Evolutionary conservation across 345 rosid species (phyloP), one percentile per base, ranked within the genome.

Genomic region (Citrus medica): DNA sequence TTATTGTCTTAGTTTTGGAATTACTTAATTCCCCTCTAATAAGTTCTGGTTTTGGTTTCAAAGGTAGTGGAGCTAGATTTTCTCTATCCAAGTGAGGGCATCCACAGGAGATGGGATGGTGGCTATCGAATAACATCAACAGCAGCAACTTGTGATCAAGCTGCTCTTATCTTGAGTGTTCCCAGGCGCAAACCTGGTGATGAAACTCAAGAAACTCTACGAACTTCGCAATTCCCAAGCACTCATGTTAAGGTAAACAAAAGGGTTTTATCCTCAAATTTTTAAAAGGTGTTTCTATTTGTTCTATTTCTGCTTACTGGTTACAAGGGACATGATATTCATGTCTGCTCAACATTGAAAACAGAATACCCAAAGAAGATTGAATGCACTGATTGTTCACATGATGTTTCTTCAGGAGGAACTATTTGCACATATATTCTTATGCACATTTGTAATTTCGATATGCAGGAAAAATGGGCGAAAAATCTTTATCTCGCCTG

Each of bases 11-110:
- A 13, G 27, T 22, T 76, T 4, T 37, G 66, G 64, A 65, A 56
- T 25, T 14, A 6, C 32, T 30, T 25, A 10, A 21, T 70, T 28
- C 51, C 16, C 16, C 75, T 22, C 60, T 58, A 30, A 74, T 69
- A 27, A 28, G 12, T 78, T 22, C 24, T 64, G 63, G 27, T 46
- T 46, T 46, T 13, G 51, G 66, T 33, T 59, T 25, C 28, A 73
- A 25, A 97, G 99, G 98, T 96, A 58, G 98, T 93, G 77, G 99
- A 97, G 80, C 94, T 97, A 38, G 99, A 97, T 90, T 94, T 97
- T 83, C 95, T 94, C 30, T 97, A 97, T 83, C 99, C 99, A 17
- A 97, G 99, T 79, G 99, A 97, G 85, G 99, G 99, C 55, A 90
- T 97, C 74, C 99, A 97, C 84, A 86, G 92, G 70, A 89, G 98